Conservation (phyloP, 2,329 filamentous ascomycete genomes). For the Capronia americana region DNA sequence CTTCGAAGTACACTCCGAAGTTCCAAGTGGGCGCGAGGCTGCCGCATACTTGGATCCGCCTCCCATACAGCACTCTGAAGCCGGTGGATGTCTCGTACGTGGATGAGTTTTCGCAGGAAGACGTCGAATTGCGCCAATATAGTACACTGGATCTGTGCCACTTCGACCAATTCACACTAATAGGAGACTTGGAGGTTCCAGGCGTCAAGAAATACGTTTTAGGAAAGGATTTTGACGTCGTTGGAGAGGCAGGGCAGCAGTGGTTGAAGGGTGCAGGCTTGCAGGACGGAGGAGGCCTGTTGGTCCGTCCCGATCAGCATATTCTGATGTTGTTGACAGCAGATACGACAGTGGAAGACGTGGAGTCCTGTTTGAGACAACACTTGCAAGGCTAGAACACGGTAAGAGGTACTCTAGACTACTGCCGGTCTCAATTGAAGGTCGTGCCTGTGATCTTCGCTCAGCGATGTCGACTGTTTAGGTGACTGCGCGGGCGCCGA, state of each 20-base stretch:
- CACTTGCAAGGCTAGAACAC: neutral
- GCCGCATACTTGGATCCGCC: constrained; percentile 51
- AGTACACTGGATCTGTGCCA: constrained; percentile 49
- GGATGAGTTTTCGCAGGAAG: constrained; percentile 41
- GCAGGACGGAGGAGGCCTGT: constrained; percentile 39
- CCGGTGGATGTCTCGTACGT: constrained; percentile 48
- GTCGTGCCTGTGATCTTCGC: too few relatives aligned
- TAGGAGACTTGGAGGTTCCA: constrained; percentile 35
- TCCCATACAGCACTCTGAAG: constrained; percentile 17
- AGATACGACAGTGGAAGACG: constrained; percentile 11
- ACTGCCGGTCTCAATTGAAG: neutral
- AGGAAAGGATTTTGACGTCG: constrained; percentile 41
- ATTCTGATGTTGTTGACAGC: constrained; percentile 39
- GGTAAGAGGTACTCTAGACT: neutral
- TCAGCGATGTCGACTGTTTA: too few relatives aligned
- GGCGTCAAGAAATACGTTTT: constrained; percentile 28
- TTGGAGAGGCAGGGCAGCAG: constrained; percentile 32
- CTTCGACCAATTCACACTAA: constrained; percentile 44
- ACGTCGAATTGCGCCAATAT: constrained; percentile 42
- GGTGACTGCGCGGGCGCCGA: too few relatives aligned
- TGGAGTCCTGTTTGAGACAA: constrained; percentile 7
- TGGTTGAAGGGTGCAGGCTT: constrained; percentile 40
- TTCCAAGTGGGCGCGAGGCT: constrained; percentile 49
- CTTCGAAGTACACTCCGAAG: constrained; percentile 48
- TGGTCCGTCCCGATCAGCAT: constrained; percentile 52